Conservation (phyloP, 2,329 filamentous ascomycete genomes). For the Pseudocercospora vitis region DNA sequence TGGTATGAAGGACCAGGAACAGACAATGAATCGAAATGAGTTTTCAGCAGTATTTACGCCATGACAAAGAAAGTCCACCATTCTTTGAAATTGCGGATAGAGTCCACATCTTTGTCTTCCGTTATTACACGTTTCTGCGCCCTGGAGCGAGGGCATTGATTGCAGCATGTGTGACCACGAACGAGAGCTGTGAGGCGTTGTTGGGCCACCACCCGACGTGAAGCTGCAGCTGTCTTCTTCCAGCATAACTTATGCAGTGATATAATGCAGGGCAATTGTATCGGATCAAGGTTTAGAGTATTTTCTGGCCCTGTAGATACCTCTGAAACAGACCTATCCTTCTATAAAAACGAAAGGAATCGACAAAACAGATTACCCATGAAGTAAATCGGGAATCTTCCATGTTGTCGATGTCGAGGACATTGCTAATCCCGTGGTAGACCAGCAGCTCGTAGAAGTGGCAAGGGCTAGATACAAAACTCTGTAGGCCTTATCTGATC, state of each 20-base stretch:
- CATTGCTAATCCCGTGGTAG: not conserved
- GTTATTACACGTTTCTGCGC: no score
- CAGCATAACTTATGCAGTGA: constrained; percentile 1
- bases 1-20: no score
- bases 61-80: no score
- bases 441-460: not conserved
- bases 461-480: no score
- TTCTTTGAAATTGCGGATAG: no score
- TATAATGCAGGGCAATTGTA: constrained; percentile 10
- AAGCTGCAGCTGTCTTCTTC: constrained; percentile 11
- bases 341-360: not conserved
- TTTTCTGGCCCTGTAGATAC: not conserved
- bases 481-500: no score
- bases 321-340: not conserved
- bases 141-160: no score
- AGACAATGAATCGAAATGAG: no score
- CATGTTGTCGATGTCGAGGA: constrained; percentile 6
- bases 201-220: constrained; percentile 8
- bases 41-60: no score
- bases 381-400: no score
- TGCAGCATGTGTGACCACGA: not conserved
- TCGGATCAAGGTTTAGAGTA: constrained; percentile 10
- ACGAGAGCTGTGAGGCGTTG: constrained; percentile 5
- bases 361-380: not conserved
- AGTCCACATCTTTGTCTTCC: no score